Evolutionary conservation across 1,139 yeast species (phyloP).

Genomic region (Scheffersomyces illinoinensis): DNA sequence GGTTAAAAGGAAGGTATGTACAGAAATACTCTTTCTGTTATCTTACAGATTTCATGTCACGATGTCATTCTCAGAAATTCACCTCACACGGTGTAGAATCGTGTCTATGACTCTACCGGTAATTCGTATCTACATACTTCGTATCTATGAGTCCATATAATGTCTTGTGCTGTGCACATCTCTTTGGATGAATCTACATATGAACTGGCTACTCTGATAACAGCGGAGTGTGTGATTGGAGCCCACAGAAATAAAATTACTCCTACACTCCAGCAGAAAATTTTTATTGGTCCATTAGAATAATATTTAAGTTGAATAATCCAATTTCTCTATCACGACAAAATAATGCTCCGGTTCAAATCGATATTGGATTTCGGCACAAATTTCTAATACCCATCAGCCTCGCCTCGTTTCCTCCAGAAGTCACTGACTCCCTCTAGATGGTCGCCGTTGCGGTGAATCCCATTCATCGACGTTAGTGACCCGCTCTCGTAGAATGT

Average conservation of each 20-base stretch:
- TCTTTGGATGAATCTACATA: too few relatives aligned
- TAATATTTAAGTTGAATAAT: neutral
- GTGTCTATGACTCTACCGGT: neutral
- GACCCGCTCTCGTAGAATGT: slow-evolving; percentile 35
- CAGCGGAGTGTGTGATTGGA: neutral
- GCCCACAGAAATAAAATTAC: neutral
- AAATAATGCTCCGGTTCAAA: neutral
- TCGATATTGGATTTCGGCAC: neutral
- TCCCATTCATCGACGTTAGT: slow-evolving; percentile 46
- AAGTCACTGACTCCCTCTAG: slow-evolving; percentile 44
- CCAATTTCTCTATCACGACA: neutral
- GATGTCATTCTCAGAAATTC: too few relatives aligned
- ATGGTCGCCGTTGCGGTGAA: slow-evolving; percentile 20
- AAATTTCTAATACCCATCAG: slow-evolving; percentile 36
- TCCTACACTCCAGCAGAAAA: neutral
- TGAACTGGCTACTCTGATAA: neutral
- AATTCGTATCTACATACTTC: neutral
- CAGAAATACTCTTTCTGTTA: too few relatives aligned
- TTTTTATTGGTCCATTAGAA: too few relatives aligned
- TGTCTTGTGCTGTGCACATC: too few relatives aligned
- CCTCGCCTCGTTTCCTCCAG: slow-evolving; percentile 47
- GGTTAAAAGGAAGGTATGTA: too few relatives aligned
- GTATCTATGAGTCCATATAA: neutral
- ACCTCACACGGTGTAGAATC: neutral
- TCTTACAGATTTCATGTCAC: too few relatives aligned